Percentiles rank a stretch among this genome's conserved stretches.
These are phyloP conservation scores for Macroventuria anomochaeta DNA, from an alignment of 2,329 filamentous ascomycete species.

Conservation along the genomic window DNA sequence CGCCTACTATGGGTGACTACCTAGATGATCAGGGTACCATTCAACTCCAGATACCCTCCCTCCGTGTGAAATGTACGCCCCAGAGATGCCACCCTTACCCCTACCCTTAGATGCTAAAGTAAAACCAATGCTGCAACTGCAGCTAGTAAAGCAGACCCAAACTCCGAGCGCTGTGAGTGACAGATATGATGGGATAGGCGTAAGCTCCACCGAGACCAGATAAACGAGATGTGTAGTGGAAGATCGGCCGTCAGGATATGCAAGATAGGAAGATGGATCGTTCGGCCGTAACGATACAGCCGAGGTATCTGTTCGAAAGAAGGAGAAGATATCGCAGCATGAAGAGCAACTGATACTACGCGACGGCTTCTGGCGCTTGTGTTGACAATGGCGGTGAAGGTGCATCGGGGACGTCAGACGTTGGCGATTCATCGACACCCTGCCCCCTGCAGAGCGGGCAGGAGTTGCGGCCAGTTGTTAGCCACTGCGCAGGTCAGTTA, in stretches of 20 bases:
- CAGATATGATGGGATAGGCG: neutral
- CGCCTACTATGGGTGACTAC: conserved; percentile 2
- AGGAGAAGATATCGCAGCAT: conserved; percentile 1
- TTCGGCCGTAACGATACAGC: neutral
- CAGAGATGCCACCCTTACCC: conserved; percentile 2
- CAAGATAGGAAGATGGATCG: conserved; percentile 3
- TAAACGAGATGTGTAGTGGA: too few species aligned
- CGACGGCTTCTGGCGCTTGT: conserved; percentile 23
- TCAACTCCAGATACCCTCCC: neutral
- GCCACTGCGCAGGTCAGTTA: conserved; percentile 58
- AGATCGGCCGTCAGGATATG: conserved; percentile 3
- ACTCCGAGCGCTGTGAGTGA: conserved; percentile 16
- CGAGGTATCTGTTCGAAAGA: conserved; percentile 9
- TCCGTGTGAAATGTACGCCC: neutral
- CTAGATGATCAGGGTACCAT: neutral
- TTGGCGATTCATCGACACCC: conserved; percentile 60
- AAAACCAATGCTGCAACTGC: neutral
- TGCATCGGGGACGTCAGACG: conserved; percentile 12
- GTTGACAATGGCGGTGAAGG: conserved; percentile 15
- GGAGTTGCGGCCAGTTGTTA: conserved; percentile 70
- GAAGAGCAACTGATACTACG: conserved; percentile 2
- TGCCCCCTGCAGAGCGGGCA: conserved; percentile 67
- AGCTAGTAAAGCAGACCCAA: neutral
- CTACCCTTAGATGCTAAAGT: neutral
- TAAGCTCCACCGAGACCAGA: neutral